Percentiles rank a stretch among this genome's conserved stretches.
phyloP scores from a whole-genome alignment of 73 alveolate genomes.

The Effrenium voratum region DNA sequence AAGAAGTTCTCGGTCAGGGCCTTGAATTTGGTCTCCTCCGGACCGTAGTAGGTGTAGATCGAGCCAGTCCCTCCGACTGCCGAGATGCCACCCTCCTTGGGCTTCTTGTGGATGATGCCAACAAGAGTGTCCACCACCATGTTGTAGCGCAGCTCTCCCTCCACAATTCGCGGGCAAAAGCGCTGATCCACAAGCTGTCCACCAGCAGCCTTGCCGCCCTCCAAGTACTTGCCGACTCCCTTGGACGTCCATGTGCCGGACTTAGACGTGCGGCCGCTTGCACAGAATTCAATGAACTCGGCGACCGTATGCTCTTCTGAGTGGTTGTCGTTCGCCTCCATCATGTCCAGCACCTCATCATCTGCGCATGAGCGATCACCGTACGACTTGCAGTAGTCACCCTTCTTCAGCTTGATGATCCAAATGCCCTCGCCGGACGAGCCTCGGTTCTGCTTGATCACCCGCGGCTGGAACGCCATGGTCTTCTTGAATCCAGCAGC shows the following conservation, averaged over 20 bases:
- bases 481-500: background rate
- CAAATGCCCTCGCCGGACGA: background rate
- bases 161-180: conserved; percentile 10
- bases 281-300: background rate
- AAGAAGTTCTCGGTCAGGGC: background rate
- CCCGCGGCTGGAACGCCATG: background rate
- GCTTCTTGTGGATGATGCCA: background rate
- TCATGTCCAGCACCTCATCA: conserved; percentile 30
- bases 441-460: background rate
- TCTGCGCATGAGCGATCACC: conserved; percentile 6
- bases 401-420: background rate
- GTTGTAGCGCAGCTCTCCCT: conserved; percentile 16
- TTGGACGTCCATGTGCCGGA: conserved; percentile 51
- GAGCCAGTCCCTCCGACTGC: background rate
- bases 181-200: background rate
- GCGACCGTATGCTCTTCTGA: background rate
- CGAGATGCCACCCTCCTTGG: background rate
- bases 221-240: conserved; percentile 59
- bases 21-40: background rate
- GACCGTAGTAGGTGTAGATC: background rate
- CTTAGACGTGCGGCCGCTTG: background rate
- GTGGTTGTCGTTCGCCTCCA: conserved; percentile 4
- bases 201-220: too few relatives aligned
- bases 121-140: background rate
- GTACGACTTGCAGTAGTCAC: background rate